A percentile compares a stretch with the other conserved stretches of the same genome.
phyloP scores from a whole-genome alignment of 2,329 filamentous ascomycete species.

The Penicillium sp. region DNA sequence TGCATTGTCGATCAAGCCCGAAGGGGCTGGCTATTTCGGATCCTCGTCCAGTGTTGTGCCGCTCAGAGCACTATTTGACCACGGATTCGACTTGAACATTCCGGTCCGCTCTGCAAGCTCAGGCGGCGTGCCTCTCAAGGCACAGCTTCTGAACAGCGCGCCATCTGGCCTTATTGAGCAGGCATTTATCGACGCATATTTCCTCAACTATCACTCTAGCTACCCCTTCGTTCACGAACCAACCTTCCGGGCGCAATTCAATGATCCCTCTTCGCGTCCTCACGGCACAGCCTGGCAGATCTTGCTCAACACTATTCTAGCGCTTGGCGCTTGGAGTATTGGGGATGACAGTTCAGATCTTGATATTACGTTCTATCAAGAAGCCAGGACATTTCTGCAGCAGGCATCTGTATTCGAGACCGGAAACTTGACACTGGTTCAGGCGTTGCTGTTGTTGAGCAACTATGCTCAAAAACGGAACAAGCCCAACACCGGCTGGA shows the following conservation, averaged over 20 bases:
- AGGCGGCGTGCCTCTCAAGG: conserved; percentile 36
- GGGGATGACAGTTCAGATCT: conserved; percentile 42
- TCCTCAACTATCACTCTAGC: conserved; percentile 46
- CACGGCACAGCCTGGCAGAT: conserved; percentile 46
- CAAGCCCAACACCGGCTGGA: conserved; percentile 53
- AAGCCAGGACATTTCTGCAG: conserved; percentile 47
- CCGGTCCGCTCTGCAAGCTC: conserved; percentile 30
- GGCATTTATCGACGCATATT: conserved; percentile 48
- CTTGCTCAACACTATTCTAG: conserved; percentile 46
- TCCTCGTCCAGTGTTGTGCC: conserved; percentile 42
- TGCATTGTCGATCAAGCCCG: conserved; percentile 40
- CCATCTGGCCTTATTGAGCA: conserved; percentile 41
- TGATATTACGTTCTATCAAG: conserved; percentile 48
- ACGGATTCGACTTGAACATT: conserved; percentile 41
- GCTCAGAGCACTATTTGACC: conserved; percentile 38
- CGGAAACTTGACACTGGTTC: conserved; percentile 50
- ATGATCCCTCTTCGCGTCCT: conserved; percentile 44
- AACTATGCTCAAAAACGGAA: conserved; percentile 53
- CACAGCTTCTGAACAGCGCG: conserved; percentile 38
- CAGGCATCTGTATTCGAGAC: conserved; percentile 49
- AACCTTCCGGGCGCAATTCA: conserved; percentile 49
- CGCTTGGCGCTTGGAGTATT: conserved; percentile 47
- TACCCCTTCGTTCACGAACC: conserved; percentile 51
- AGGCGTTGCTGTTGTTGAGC: conserved; percentile 48
- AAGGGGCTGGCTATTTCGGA: conserved; percentile 42